phyloP scores from a whole-genome alignment of 192 early-diverging fungal species.

The Backusella macrospora region DNA sequence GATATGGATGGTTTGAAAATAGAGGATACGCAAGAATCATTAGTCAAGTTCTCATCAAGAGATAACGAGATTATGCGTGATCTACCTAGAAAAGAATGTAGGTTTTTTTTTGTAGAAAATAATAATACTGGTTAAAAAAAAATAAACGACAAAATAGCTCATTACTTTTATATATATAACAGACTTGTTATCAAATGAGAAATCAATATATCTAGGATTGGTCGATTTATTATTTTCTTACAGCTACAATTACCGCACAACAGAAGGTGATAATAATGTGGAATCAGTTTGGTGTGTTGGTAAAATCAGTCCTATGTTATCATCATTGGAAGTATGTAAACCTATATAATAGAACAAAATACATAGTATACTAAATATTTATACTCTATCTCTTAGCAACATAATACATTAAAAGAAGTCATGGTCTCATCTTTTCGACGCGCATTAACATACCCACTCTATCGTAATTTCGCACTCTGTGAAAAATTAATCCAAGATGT shows the following conservation, averaged over 20 bases:
- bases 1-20: slow-evolving; percentile 34
- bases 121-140: background rate
- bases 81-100: slow-evolving; percentile 82
- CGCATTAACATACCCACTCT: slow-evolving; percentile 84
- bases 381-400: slow-evolving; percentile 43
- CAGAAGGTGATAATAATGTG: slow-evolving; percentile 81
- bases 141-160: background rate
- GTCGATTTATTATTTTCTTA: slow-evolving; percentile 94
- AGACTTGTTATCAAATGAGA: slow-evolving; percentile 69
- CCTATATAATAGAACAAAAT: background rate
- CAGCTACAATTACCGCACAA: slow-evolving; percentile 84
- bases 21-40: slow-evolving; percentile 23
- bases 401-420: slow-evolving; percentile 62
- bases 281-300: slow-evolving; percentile 93
- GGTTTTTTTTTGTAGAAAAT: slow-evolving; percentile 16
- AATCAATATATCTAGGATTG: slow-evolving; percentile 78
- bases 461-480: slow-evolving; percentile 78
- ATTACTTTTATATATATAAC: slow-evolving; percentile 8
- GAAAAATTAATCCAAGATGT: slow-evolving; percentile 81
- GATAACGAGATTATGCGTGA: slow-evolving; percentile 75
- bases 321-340: slow-evolving; percentile 70
- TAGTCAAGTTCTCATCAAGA: slow-evolving; percentile 62
- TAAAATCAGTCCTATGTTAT: slow-evolving; percentile 76
- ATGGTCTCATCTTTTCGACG: slow-evolving; percentile 75
- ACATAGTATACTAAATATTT: background rate